Percentiles rank a stretch among this genome's conserved stretches.
Evolutionary conservation across 2,329 filamentous ascomycete genomes (phyloP).

Genomic region (Ceratocystis diversiconidia): DNA sequence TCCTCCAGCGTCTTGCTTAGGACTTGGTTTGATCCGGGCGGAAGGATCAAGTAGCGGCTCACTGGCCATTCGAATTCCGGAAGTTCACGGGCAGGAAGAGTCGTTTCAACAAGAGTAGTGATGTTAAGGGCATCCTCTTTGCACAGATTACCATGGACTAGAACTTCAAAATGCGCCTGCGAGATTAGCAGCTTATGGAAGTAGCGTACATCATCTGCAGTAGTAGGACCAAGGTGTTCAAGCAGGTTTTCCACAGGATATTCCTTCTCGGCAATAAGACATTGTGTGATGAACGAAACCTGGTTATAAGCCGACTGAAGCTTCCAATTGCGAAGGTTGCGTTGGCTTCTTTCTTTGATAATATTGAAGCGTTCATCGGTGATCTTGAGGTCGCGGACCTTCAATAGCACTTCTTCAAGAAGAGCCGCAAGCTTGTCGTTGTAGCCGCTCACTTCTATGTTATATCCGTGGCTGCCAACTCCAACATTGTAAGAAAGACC

Average conservation of each 20-base stretch:
- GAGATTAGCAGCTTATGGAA: slow-evolving; percentile 71
- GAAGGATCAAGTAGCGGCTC: slow-evolving; percentile 60
- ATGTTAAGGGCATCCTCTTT: slow-evolving; percentile 82
- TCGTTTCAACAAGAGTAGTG: slow-evolving; percentile 67
- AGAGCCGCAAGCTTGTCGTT: slow-evolving; percentile 92
- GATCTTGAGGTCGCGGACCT: slow-evolving; percentile 71
- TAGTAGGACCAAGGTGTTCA: slow-evolving; percentile 60
- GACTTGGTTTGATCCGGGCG: slow-evolving; percentile 66
- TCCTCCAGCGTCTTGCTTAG: slow-evolving; percentile 73
- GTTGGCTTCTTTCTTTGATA: slow-evolving; percentile 68
- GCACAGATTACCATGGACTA: slow-evolving; percentile 85
- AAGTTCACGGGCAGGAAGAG: slow-evolving; percentile 57
- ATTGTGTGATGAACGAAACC: slow-evolving; percentile 67
- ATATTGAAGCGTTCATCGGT: slow-evolving; percentile 81
- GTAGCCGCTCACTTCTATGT: slow-evolving; percentile 73
- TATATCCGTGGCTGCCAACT: slow-evolving; percentile 57
- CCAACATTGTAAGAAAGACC: slow-evolving; percentile 73
- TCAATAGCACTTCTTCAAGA: slow-evolving; percentile 72
- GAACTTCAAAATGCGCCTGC: slow-evolving; percentile 75
- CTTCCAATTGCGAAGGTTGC: slow-evolving; percentile 73
- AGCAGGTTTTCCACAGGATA: slow-evolving; percentile 70
- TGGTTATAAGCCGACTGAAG: slow-evolving; percentile 82
- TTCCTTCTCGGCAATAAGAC: slow-evolving; percentile 61
- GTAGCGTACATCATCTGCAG: slow-evolving; percentile 55
- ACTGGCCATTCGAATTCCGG: slow-evolving; percentile 70